Evolutionary conservation across 495 filamentous ascomycete species (phyloP), one percentile per base, ranked within the genome.

Genomic region (Annulohypoxylon nitens): DNA sequence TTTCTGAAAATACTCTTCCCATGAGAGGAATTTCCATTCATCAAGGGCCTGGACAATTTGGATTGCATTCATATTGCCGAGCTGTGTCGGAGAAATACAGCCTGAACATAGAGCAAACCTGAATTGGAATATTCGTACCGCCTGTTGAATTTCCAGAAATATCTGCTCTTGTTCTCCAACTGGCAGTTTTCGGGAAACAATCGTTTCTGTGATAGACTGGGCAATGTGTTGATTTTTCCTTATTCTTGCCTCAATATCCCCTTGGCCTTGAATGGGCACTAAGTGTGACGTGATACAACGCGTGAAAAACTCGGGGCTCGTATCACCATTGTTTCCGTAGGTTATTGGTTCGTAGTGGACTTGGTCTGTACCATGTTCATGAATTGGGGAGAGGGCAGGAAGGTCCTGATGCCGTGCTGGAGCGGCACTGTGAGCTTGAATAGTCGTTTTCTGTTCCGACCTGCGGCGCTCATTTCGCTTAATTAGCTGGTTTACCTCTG

Each of bases 401-500:
- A 23, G 18, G 18, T 7, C 10, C n/a, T 50, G n/a, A 23, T 50
- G 41, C n/a, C 8, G 43, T n/a, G 43, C 25, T 26, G 8, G 48
- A 11, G 4, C 48, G 25, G 10, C 8, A 16, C 7, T 5, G 33
- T 33, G 9, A 54, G 50, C 50, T 7, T 54, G 50, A 11, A 10
- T 30, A 33, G 12, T 33, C 11, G n/a, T 39, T 23, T 6, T 39
- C 20, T 58, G 26, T 54, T 69, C 74, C n/a, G 20, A 45, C 41
- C 77, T 69, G n/a, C 75, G 75, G 34, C 63, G 66, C 60, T 75
- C 64, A 33, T 77, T 75, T 25, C 51, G 48, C 2, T 47, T 48
- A 11, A 83, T 74, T 59, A 82, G 59, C 5, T 62, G 18, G 12
- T 79, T 68, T 4, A 73, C 76, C 12, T 83, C 77, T 14, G 26